Conservation (phyloP, 768 basidiomycete species). For the Tephrocybe rancida region DNA sequence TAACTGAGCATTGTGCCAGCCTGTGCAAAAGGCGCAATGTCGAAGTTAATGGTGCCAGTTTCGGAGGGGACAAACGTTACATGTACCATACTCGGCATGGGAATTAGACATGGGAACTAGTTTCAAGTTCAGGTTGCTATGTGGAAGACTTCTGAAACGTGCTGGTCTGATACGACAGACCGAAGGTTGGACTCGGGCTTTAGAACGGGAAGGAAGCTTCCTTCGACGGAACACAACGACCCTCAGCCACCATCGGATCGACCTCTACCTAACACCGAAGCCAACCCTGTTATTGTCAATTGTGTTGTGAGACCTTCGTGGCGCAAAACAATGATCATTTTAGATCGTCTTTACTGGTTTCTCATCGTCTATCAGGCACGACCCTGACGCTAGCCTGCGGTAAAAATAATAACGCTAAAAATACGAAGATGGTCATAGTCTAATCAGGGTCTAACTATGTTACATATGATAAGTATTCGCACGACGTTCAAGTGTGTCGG, state of each 20-base stretch:
- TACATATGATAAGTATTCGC: background rate
- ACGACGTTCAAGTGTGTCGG: background rate
- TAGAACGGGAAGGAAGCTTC: too few relatives aligned
- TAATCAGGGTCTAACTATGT: background rate
- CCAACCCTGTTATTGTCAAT: background rate
- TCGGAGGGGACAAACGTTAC: too few relatives aligned
- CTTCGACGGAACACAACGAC: background rate
- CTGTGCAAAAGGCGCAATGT: too few relatives aligned
- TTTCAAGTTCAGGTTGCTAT: too few relatives aligned
- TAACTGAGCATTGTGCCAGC: too few relatives aligned
- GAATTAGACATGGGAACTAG: too few relatives aligned
- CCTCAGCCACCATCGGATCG: background rate
- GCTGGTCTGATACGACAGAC: too few relatives aligned
- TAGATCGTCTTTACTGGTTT: too few relatives aligned
- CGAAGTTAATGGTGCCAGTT: too few relatives aligned
- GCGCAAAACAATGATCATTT: background rate
- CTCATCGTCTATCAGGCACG: slow-evolving; percentile 2
- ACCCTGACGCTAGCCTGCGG: background rate
- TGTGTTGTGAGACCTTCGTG: slow-evolving; percentile 3
- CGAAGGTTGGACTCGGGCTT: too few relatives aligned
- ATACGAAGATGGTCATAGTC: background rate
- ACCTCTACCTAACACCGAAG: background rate
- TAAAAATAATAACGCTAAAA: background rate
- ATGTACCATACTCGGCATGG: too few relatives aligned
- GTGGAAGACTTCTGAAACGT: too few relatives aligned